A percentile compares a stretch with the other conserved stretches of the same genome.
These are phyloP conservation scores for Recurvomyces mirabilis DNA, from an alignment of 495 filamentous ascomycete species.

Conservation along the genomic window DNA sequence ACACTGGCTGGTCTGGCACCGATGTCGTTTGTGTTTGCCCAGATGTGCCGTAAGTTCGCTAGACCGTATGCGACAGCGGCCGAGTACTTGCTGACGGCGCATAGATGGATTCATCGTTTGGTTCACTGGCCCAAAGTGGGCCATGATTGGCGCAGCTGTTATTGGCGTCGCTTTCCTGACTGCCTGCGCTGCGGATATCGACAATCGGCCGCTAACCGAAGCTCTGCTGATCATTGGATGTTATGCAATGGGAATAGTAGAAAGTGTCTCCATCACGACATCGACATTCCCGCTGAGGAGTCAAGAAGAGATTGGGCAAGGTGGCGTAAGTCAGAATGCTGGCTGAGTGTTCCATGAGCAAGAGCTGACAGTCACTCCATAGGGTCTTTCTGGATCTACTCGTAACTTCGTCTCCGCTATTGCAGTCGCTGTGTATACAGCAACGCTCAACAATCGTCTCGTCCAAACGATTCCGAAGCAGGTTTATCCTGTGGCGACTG, in stretches of 20 bases:
- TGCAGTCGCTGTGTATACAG: slow-evolving; percentile 10
- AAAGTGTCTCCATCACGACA: slow-evolving; percentile 8
- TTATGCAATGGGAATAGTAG: slow-evolving; percentile 6
- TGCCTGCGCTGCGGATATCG: slow-evolving; percentile 6
- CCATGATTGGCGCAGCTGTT: slow-evolving; percentile 7
- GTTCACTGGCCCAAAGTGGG: slow-evolving; percentile 7
- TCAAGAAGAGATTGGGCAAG: slow-evolving; percentile 12
- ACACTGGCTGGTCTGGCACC: slow-evolving; percentile 9
- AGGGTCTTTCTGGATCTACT: slow-evolving; percentile 9
- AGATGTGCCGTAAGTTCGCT: no score
- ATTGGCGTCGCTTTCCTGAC: slow-evolving; percentile 7
- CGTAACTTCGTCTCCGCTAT: slow-evolving; percentile 11
- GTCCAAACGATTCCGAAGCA: slow-evolving; percentile 4
- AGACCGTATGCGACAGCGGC: no score
- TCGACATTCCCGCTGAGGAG: slow-evolving; percentile 10
- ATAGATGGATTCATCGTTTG: slow-evolving; percentile 14
- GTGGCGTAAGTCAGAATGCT: no score
- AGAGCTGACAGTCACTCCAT: no score
- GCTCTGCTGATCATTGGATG: slow-evolving; percentile 7
- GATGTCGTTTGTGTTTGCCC: slow-evolving; percentile 16
- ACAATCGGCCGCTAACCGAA: slow-evolving; percentile 6
- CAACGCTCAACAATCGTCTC: slow-evolving; percentile 11
- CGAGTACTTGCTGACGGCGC: no score
- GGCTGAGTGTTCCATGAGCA: no score
- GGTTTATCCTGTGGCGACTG: slow-evolving; percentile 5